Percentiles rank a stretch among this genome's conserved stretches.
Conservation (phyloP, 140 eudicot species). For the Erigeron philadelphicus region DNA sequence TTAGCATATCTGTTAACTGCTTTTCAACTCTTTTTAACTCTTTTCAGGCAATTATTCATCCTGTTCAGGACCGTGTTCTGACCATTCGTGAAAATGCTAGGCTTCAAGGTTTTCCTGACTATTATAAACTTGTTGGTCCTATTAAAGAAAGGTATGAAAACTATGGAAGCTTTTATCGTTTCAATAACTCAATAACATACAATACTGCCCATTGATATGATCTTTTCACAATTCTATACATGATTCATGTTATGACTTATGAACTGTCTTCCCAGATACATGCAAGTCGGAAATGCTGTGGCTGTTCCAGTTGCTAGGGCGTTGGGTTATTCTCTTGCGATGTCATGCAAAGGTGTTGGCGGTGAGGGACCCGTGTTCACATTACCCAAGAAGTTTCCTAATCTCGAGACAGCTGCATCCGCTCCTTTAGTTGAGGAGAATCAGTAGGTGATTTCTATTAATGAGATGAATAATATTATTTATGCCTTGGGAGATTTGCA, state of each 20-base stretch:
- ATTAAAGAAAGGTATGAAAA: slow-evolving; percentile 51
- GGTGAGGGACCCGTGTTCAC: slow-evolving; percentile 34
- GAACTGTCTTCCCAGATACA: slow-evolving; percentile 36
- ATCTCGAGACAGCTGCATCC: slow-evolving; percentile 12
- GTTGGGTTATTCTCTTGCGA: slow-evolving; percentile 52
- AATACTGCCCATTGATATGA: not conserved
- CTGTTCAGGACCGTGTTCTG: slow-evolving; percentile 59
- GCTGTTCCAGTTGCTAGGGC: slow-evolving; percentile 85
- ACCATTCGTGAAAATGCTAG: slow-evolving; percentile 63
- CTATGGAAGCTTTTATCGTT: not conserved
- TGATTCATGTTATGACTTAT: not conserved
- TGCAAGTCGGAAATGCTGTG: slow-evolving; percentile 89
- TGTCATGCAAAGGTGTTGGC: slow-evolving; percentile 40
- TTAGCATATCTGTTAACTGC: not conserved
- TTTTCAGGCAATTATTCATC: slow-evolving; percentile 56
- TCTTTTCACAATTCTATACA: not conserved
- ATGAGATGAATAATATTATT: too few species aligned
- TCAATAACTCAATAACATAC: not conserved
- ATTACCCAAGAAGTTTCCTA: slow-evolving; percentile 45
- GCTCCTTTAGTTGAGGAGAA: slow-evolving; percentile 22
- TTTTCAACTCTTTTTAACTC: not conserved
- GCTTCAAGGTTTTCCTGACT: slow-evolving; percentile 73
- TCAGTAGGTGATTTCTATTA: not conserved
- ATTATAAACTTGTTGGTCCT: slow-evolving; percentile 54
- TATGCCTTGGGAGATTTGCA: too few species aligned